Conservation (phyloP, 805 yeast species). For the Jamesozyma rosinii region DNA sequence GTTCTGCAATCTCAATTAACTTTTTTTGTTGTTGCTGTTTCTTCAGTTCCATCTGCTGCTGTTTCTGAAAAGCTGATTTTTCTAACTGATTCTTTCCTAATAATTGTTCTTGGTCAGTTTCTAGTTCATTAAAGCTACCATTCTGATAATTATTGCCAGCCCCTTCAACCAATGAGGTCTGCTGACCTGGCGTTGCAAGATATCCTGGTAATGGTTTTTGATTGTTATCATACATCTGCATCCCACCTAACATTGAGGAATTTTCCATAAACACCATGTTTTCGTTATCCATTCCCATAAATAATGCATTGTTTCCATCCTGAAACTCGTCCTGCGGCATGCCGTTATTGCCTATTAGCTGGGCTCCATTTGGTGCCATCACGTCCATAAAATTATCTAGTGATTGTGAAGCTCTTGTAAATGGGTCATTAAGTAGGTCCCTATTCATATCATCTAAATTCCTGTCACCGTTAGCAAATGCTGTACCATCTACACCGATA, state of each 20-base stretch:
- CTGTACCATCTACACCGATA: background rate
- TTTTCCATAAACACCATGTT: slow-evolving; percentile 14
- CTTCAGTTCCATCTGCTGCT: background rate
- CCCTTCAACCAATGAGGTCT: background rate
- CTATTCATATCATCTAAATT: background rate
- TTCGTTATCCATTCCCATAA: slow-evolving; percentile 24
- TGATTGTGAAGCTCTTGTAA: background rate
- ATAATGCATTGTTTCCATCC: slow-evolving; percentile 26
- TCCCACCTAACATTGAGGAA: slow-evolving; percentile 13
- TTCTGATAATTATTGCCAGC: background rate
- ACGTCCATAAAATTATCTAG: slow-evolving; percentile 5
- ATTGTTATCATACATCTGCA: slow-evolving; percentile 7
- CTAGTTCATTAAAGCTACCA: background rate
- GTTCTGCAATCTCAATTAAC: background rate
- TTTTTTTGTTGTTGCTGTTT: background rate
- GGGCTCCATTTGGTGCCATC: slow-evolving; percentile 4
- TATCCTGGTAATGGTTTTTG: background rate
- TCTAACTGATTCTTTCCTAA: background rate
- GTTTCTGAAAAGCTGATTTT: slow-evolving; percentile 1
- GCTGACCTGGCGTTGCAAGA: background rate
- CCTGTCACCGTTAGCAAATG: background rate
- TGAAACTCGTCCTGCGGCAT: slow-evolving; percentile 12
- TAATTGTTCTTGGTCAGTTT: background rate
- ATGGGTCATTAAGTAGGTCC: slow-evolving; percentile 1
- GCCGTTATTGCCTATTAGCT: slow-evolving; percentile 3